Percentiles rank a stretch among this genome's conserved stretches.
These are phyloP conservation scores for Coemansia sp. DNA, from an alignment of 192 early-diverging fungal genomes.

Conservation along the genomic window DNA sequence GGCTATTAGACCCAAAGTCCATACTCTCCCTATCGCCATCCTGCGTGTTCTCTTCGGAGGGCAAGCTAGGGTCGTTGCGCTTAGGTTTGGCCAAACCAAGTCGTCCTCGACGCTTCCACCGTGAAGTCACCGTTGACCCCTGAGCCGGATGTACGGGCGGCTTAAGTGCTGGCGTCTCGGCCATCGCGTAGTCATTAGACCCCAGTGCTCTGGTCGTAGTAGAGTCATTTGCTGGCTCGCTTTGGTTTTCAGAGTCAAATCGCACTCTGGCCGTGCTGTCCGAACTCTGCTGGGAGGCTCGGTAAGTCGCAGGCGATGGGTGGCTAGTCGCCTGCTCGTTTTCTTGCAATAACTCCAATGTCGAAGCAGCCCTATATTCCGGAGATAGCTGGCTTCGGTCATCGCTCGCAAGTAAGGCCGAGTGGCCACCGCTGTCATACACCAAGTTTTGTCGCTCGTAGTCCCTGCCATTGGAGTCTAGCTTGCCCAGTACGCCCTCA, in stretches of 20 bases:
- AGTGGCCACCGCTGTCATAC: constrained; percentile 1
- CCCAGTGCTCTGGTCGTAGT: neutral
- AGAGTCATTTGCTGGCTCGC: neutral
- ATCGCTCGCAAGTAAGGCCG: neutral
- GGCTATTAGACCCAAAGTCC: constrained; percentile 9
- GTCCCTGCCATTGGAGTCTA: neutral
- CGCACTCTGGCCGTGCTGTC: constrained; percentile 7
- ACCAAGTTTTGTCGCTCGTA: neutral
- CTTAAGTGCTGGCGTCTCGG: constrained; percentile 47
- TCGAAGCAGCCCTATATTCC: neutral
- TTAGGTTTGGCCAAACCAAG: constrained; percentile 50
- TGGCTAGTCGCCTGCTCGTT: neutral
- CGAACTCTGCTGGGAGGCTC: constrained; percentile 13
- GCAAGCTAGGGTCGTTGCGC: constrained; percentile 12
- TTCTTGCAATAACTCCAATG: neutral
- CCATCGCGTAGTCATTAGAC: neutral
- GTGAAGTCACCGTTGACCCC: constrained; percentile 36
- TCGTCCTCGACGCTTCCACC: constrained; percentile 42
- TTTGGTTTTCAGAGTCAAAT: constrained; percentile 2
- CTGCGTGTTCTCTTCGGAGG: constrained; percentile 20
- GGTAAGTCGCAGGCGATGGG: constrained; percentile 12
- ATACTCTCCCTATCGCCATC: constrained; percentile 4
- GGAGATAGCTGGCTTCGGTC: neutral
- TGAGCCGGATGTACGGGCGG: constrained; percentile 29
- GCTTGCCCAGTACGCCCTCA: neutral